These are phyloP conservation scores for Scleroderma citrinum DNA, from an alignment of 768 basidiomycete species.

Conservation along the genomic window DNA sequence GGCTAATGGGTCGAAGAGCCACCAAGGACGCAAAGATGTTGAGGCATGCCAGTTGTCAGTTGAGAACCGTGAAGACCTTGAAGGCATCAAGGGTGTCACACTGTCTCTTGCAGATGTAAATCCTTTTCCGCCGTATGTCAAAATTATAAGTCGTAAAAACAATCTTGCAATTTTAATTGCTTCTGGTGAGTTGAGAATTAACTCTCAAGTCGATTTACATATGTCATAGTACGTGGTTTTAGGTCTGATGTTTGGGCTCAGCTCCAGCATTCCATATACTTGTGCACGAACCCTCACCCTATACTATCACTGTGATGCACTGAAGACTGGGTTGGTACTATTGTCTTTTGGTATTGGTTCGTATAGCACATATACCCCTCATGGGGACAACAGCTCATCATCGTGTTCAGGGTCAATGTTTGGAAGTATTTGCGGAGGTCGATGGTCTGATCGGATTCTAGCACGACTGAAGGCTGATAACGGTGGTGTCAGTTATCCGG, in stretches of 20 bases:
- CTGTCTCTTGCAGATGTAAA: conserved; percentile 67
- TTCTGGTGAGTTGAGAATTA: conserved; percentile 20
- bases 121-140: conserved; percentile 56
- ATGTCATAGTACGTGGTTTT: neutral
- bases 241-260: conserved; percentile 70
- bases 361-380: too few species aligned
- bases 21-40: conserved; percentile 19
- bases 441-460: conserved; percentile 53
- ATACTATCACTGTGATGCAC: conserved; percentile 60
- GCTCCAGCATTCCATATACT: conserved; percentile 68
- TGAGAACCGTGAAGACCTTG: conserved; percentile 2
- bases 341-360: conserved; percentile 68
- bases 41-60: conserved; percentile 12
- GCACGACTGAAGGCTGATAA: conserved; percentile 40
- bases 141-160: conserved; percentile 54
- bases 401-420: conserved; percentile 35
- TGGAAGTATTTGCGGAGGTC: conserved; percentile 55
- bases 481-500: conserved; percentile 51
- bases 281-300: conserved; percentile 64
- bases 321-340: conserved; percentile 73
- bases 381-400: neutral
- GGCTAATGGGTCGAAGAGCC: neutral
- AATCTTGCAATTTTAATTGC: conserved; percentile 55
- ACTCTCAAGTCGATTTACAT: neutral
- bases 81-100: conserved; percentile 34